Evolutionary conservation across 805 yeast genomes (phyloP).

Genomic region (Candida chauliodis): DNA sequence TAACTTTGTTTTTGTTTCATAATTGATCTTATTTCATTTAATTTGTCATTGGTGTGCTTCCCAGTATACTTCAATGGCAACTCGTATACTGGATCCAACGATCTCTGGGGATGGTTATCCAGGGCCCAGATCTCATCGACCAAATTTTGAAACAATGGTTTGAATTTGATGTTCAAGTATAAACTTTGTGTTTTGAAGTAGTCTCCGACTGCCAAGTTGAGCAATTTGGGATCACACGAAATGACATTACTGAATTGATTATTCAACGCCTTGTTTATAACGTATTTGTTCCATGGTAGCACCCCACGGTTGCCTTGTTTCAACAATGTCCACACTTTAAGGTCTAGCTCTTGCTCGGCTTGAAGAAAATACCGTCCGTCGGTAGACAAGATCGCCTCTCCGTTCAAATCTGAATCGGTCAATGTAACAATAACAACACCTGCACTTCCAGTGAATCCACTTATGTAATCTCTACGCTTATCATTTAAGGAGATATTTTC

Average conservation of each 20-base stretch:
- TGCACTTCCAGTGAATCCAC: slow-evolving; percentile 91
- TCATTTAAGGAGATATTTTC: slow-evolving; percentile 84
- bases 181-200: slow-evolving; percentile 24
- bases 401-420: slow-evolving; percentile 41
- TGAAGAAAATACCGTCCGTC: slow-evolving; percentile 95
- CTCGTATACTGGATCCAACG: slow-evolving; percentile 30
- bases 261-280: slow-evolving; percentile 51
- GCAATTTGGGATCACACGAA: slow-evolving; percentile 80
- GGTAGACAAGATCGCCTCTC: slow-evolving; percentile 79
- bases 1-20: slow-evolving; percentile 24
- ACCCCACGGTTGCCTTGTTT: slow-evolving; percentile 74
- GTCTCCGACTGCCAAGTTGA: slow-evolving; percentile 49
- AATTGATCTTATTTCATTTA: slow-evolving; percentile 24
- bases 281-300: slow-evolving; percentile 79
- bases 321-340: slow-evolving; percentile 66
- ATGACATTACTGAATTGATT: slow-evolving; percentile 49
- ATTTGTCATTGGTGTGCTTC: slow-evolving; percentile 26
- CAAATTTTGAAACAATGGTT: slow-evolving; percentile 30
- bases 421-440: slow-evolving; percentile 84
- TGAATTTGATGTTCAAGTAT: slow-evolving; percentile 18
- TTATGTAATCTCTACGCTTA: slow-evolving; percentile 75
- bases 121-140: slow-evolving; percentile 38
- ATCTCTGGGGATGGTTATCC: slow-evolving; percentile 29
- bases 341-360: slow-evolving; percentile 78
- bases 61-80: slow-evolving; percentile 32